Conservation (phyloP, 2,329 filamentous ascomycete genomes). For the Apiospora rasikravindrae region DNA sequence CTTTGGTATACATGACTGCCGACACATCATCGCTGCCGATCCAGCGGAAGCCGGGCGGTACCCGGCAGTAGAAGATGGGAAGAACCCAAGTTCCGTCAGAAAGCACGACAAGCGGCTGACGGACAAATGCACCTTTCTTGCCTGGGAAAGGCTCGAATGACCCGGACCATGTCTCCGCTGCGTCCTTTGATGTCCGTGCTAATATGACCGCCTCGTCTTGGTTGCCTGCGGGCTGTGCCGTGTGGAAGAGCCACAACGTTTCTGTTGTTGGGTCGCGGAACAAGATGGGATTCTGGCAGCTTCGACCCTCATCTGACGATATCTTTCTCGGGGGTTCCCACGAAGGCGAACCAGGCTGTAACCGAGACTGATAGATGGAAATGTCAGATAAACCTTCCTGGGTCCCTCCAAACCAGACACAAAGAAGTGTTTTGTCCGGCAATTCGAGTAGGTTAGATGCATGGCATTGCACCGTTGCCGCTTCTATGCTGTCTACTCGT, state of each 20-base stretch:
- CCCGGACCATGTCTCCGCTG: slow-evolving; percentile 43
- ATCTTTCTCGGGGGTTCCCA: slow-evolving; percentile 44
- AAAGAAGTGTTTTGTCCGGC: slow-evolving; percentile 46
- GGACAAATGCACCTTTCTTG: slow-evolving; percentile 44
- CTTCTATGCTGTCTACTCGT: slow-evolving; percentile 35
- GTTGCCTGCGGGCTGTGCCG: slow-evolving; percentile 49
- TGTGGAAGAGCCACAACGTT: slow-evolving; percentile 49
- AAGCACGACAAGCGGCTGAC: slow-evolving; percentile 46
- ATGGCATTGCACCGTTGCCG: slow-evolving; percentile 49
- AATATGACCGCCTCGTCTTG: slow-evolving; percentile 48
- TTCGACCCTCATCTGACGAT: slow-evolving; percentile 44
- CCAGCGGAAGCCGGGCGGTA: slow-evolving; percentile 46
- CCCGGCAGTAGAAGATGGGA: slow-evolving; percentile 50
- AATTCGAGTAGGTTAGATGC: slow-evolving; percentile 50
- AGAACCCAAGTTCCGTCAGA: slow-evolving; percentile 46
- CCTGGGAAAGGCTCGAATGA: slow-evolving; percentile 39
- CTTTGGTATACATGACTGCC: slow-evolving; percentile 42
- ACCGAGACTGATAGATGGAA: slow-evolving; percentile 47
- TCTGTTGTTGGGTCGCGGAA: slow-evolving; percentile 42
- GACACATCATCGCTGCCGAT: slow-evolving; percentile 51
- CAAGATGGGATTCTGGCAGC: slow-evolving; percentile 51
- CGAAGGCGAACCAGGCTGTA: slow-evolving; percentile 32
- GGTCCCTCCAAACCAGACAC: slow-evolving; percentile 51
- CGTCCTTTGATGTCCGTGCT: slow-evolving; percentile 42
- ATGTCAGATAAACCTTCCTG: slow-evolving; percentile 52